These are phyloP conservation scores for Posidonia australis DNA, from an alignment of 106 monocot species.

Conservation along the genomic window DNA sequence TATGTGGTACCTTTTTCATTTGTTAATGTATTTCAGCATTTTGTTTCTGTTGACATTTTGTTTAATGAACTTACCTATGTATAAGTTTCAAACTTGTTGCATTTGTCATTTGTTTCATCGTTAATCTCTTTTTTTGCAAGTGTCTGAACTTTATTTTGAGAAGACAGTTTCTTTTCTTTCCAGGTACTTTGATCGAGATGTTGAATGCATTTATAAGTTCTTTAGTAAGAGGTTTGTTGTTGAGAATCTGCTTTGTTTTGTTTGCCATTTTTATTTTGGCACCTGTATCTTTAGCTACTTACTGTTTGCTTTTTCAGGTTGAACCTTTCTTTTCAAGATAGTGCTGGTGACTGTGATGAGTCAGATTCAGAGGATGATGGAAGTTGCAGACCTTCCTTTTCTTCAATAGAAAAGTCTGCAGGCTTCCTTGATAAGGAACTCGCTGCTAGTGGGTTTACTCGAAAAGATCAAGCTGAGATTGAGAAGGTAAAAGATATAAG, in stretches of 20 bases:
- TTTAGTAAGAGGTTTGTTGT: slow-evolving; percentile 72
- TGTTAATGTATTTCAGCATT: too few relatives aligned
- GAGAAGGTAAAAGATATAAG: slow-evolving; percentile 45
- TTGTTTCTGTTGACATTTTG: too few relatives aligned
- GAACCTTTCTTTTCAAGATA: slow-evolving; percentile 40
- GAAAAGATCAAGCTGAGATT: slow-evolving; percentile 74
- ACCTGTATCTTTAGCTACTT: background rate
- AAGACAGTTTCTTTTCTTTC: slow-evolving; percentile 5
- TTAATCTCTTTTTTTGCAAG: background rate
- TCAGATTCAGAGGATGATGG: slow-evolving; percentile 40
- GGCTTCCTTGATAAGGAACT: slow-evolving; percentile 84
- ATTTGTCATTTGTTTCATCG: background rate
- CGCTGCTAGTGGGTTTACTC: slow-evolving; percentile 91
- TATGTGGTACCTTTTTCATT: slow-evolving; percentile 21
- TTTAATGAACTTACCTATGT: too few relatives aligned
- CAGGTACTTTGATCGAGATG: slow-evolving; percentile 99
- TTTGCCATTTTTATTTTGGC: background rate
- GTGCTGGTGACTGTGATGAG: slow-evolving; percentile 20
- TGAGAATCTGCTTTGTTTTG: background rate
- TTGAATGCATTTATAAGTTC: slow-evolving; percentile 88
- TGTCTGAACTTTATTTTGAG: background rate
- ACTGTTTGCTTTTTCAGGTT: slow-evolving; percentile 36
- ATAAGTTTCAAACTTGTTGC: too few relatives aligned
- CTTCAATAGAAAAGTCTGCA: slow-evolving; percentile 52
- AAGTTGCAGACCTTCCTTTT: slow-evolving; percentile 60